Conservation (phyloP, 2,329 filamentous ascomycete genomes). For the Colletotrichum sojae region DNA sequence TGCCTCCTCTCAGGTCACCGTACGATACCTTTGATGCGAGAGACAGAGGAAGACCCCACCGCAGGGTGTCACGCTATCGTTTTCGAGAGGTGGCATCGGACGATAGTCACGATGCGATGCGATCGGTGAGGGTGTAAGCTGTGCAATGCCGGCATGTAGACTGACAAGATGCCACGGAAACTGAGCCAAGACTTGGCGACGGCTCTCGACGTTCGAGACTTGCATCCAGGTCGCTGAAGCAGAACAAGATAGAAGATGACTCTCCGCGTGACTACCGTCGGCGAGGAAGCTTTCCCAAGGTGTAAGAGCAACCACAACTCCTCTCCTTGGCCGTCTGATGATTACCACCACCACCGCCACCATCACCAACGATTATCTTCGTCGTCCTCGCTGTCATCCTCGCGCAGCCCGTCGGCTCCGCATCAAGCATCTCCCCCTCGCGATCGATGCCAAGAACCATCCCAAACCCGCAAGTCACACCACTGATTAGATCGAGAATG, state of each 20-base stretch:
- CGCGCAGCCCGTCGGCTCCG: not conserved
- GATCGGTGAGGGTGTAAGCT: not conserved
- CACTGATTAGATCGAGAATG: not conserved
- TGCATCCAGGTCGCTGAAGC: not conserved
- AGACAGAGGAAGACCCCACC: not conserved
- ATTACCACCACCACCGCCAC: not conserved
- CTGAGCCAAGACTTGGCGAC: constrained; percentile 19
- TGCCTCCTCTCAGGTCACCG: not conserved
- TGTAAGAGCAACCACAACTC: constrained; percentile 22
- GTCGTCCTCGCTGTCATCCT: not conserved
- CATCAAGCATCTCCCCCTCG: not conserved
- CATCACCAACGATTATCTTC: not conserved
- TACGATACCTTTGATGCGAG: not conserved
- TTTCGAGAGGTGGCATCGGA: not conserved
- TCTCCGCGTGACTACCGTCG: not conserved
- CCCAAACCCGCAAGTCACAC: not conserved
- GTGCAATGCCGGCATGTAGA: not conserved
- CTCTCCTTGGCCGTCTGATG: constrained; percentile 21
- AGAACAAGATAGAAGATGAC: too few species aligned
- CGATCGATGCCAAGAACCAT: not conserved
- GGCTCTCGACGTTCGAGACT: constrained; percentile 4
- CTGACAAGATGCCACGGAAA: constrained; percentile 2
- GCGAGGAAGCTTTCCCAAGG: constrained; percentile 9
- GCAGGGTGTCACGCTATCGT: not conserved
- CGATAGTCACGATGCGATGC: too few species aligned